Evolutionary conservation across 345 rosid species (phyloP), one percentile per base, ranked within the genome.

Genomic region (Eucalyptus tenuipes): DNA sequence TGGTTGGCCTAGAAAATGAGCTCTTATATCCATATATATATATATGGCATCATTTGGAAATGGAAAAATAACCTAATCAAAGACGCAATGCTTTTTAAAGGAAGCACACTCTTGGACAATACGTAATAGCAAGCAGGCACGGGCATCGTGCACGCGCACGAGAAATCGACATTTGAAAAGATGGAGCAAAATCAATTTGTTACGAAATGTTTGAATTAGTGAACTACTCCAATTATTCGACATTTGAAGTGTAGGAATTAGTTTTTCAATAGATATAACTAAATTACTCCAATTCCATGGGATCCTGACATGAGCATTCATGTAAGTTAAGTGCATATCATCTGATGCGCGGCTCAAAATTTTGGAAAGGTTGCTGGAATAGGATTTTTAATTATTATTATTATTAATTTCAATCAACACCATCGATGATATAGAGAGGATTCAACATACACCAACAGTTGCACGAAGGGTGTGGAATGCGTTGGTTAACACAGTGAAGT

Each of bases 81-180:
- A 31, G 42, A 33, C 3, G 42, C 80, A 31, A 68, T 68, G 4
- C 22, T 68, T 68, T 68, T 68, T 1, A 17, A 8, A 31, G 24
- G 22, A 8, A 5, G 24, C 6, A 7, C 42, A 40, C 45, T 37
- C 37, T 3, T 2, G 25, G 80, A 68, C 22, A 17, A n/a, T 68
- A 9, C 25, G 44, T 68, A 33, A 6, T 66, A 16, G 79, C 79
- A 31, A 66, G 37, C 0, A 1, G 20, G 44, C 42, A 33, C 7
- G 0, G 1, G 0, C 4, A n/a, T n/a, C n/a, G 33, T 7, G 37
- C 71, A 8, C 3, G 18, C 1, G 0, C 18, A 3, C 0, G 4
- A 29, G 71, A 64, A 64, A 64, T n/a, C 33, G 7, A 29, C 68
- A 61, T 61, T 61, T 61, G 68, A 61, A 61, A 61, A 61, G 16